A percentile compares a stretch with the other conserved stretches of the same genome.
Conservation (phyloP, 2,329 filamentous ascomycete genomes). For the Verticillium albo-atrum region DNA sequence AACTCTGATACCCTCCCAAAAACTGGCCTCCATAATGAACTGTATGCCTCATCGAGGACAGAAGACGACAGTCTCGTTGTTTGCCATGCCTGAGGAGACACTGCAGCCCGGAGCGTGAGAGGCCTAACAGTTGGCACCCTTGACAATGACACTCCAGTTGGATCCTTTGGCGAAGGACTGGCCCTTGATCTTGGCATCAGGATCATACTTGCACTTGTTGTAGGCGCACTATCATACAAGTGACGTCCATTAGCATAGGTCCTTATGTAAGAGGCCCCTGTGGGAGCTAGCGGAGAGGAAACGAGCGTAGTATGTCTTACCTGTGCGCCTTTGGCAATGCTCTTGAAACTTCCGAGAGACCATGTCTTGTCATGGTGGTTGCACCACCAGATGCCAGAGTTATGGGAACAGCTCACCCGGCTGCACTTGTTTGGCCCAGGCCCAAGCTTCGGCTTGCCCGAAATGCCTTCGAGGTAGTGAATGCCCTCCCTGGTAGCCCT, state of each 20-base stretch:
- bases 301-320: not conserved
- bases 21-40: too few relatives aligned
- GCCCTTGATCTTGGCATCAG: not conserved
- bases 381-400: conserved; percentile 17
- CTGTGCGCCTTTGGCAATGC: conserved; percentile 6
- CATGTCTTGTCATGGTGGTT: conserved; percentile 12
- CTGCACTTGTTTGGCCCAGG: conserved; percentile 13
- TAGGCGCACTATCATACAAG: not conserved
- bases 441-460: conserved; percentile 7
- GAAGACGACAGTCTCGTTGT: not conserved
- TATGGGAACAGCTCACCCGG: conserved; percentile 15
- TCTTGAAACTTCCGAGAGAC: conserved; percentile 1
- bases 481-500: conserved; percentile 5
- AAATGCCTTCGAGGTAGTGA: conserved; percentile 8
- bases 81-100: not conserved
- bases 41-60: too few relatives aligned
- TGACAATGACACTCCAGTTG: not conserved
- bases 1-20: not conserved
- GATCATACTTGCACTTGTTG: not conserved
- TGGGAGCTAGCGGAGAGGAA: not conserved
- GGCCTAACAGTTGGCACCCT: not conserved
- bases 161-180: not conserved
- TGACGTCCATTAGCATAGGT: not conserved
- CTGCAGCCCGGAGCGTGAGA: not conserved
- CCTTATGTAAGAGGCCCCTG: too few relatives aligned